phyloP scores from a whole-genome alignment of 2,329 filamentous ascomycete genomes.

The Mycosphaerella arachidis region DNA sequence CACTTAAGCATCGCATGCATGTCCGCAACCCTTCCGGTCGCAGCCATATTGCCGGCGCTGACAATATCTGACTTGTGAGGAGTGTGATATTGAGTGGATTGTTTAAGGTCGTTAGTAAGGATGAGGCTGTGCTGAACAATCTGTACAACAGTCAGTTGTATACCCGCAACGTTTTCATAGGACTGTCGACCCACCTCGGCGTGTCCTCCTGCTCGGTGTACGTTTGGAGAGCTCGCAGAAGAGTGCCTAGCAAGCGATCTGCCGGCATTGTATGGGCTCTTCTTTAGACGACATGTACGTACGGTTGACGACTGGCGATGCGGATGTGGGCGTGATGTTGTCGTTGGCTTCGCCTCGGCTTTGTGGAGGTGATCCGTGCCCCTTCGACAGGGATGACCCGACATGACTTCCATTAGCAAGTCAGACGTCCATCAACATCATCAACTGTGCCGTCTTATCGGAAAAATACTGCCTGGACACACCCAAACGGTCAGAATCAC shows the following conservation, averaged over 20 bases:
- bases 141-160: constrained; percentile 24
- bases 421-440: neutral
- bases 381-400: neutral
- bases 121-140: constrained; percentile 61
- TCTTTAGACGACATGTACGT: neutral
- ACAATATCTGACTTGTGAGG: constrained; percentile 67
- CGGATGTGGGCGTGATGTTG: neutral
- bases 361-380: neutral
- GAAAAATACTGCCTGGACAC: neutral
- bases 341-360: neutral
- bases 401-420: neutral
- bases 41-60: constrained; percentile 67
- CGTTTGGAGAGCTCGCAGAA: constrained; percentile 60
- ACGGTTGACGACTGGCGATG: neutral
- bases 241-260: constrained; percentile 62
- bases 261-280: constrained; percentile 51
- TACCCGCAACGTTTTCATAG: neutral
- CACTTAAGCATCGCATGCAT: constrained; percentile 62
- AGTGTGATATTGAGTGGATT: constrained; percentile 72
- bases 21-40: constrained; percentile 58
- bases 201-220: constrained; percentile 57
- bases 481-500: neutral
- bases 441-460: neutral
- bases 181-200: constrained; percentile 45
- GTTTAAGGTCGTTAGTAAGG: constrained; percentile 63